Conservation (phyloP, 805 yeast genomes). For the Candida methanosorbosa region DNA sequence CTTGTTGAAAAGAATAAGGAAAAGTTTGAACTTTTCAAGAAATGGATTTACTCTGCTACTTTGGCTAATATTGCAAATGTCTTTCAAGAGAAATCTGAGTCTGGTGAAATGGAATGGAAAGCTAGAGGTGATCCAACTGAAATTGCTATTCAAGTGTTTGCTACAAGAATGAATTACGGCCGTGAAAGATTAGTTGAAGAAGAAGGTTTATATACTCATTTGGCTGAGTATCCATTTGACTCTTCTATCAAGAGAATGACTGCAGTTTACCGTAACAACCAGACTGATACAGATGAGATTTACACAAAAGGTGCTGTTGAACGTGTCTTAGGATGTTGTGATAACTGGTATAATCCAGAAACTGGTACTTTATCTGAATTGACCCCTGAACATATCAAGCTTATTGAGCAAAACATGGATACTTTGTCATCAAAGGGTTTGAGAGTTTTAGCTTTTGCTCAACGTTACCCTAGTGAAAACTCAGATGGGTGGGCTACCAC, state of each 20-base stretch:
- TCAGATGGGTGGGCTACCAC: slow-evolving; percentile 21
- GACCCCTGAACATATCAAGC: slow-evolving; percentile 28
- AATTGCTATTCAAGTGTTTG: slow-evolving; percentile 76
- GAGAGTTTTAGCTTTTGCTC: slow-evolving; percentile 68
- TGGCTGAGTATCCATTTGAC: slow-evolving; percentile 68
- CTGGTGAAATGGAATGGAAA: slow-evolving; percentile 41
- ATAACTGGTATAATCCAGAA: slow-evolving; percentile 37
- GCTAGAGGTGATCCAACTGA: slow-evolving; percentile 90
- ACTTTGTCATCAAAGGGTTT: slow-evolving; percentile 57
- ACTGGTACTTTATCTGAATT: slow-evolving; percentile 25
- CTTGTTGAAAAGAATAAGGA: slow-evolving; percentile 9
- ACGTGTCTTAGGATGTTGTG: slow-evolving; percentile 50
- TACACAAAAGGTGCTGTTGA: slow-evolving; percentile 76
- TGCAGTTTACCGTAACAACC: slow-evolving; percentile 37
- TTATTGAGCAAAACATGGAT: slow-evolving; percentile 48
- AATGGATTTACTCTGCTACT: slow-evolving; percentile 61
- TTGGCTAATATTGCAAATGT: slow-evolving; percentile 75
- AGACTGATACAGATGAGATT: slow-evolving; percentile 16
- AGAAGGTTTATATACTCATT: slow-evolving; percentile 28
- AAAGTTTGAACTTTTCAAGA: slow-evolving; percentile 12
- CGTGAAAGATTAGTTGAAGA: slow-evolving; percentile 36
- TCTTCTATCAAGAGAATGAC: slow-evolving; percentile 70
- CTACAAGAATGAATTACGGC: slow-evolving; percentile 45
- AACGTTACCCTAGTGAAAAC: slow-evolving; percentile 22
- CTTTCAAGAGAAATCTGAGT: slow-evolving; percentile 36